A percentile compares a stretch with the other conserved stretches of the same genome.
phyloP scores from a whole-genome alignment of 768 basidiomycete species.

The Pluteus cervinus region DNA sequence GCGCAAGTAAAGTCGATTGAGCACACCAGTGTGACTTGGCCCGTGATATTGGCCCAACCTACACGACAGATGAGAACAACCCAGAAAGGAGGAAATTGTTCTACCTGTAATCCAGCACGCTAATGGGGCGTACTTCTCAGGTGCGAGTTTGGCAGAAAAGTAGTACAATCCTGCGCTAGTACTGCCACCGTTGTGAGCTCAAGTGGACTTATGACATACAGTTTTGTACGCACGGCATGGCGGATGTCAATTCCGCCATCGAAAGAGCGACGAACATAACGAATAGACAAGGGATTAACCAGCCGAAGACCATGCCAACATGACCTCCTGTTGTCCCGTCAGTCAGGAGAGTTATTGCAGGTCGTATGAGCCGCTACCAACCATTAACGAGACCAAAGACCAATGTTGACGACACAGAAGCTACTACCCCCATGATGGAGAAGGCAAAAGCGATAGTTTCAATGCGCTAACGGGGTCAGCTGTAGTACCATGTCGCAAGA shows the following conservation, averaged over 20 bases:
- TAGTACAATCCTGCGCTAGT: slow-evolving; percentile 79
- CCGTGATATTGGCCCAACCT: slow-evolving; percentile 72
- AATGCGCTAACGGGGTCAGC: slow-evolving; percentile 25
- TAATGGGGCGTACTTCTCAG: slow-evolving; percentile 51
- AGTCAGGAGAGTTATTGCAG: not conserved
- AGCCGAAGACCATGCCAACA: slow-evolving; percentile 74
- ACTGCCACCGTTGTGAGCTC: slow-evolving; percentile 24
- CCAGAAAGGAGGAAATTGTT: slow-evolving; percentile 10
- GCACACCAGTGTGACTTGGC: slow-evolving; percentile 58
- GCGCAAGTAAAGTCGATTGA: slow-evolving; percentile 76
- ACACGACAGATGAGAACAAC: slow-evolving; percentile 17
- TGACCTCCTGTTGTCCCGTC: slow-evolving; percentile 48
- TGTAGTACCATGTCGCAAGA: not conserved
- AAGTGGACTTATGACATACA: not conserved
- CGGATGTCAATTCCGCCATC: slow-evolving; percentile 68
- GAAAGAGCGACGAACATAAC: slow-evolving; percentile 62
- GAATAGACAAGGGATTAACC: slow-evolving; percentile 66
- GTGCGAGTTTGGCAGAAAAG: slow-evolving; percentile 71
- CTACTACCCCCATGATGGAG: slow-evolving; percentile 57
- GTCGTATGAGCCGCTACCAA: slow-evolving; percentile 24
- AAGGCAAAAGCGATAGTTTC: slow-evolving; percentile 52
- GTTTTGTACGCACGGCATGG: slow-evolving; percentile 59
- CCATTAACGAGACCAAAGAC: slow-evolving; percentile 47
- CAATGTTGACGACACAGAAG: slow-evolving; percentile 48
- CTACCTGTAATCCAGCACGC: slow-evolving; percentile 58